Base-by-base conservation (phyloP, 345 rosid species). In the Eucalyptus erythrocorys region DNA sequence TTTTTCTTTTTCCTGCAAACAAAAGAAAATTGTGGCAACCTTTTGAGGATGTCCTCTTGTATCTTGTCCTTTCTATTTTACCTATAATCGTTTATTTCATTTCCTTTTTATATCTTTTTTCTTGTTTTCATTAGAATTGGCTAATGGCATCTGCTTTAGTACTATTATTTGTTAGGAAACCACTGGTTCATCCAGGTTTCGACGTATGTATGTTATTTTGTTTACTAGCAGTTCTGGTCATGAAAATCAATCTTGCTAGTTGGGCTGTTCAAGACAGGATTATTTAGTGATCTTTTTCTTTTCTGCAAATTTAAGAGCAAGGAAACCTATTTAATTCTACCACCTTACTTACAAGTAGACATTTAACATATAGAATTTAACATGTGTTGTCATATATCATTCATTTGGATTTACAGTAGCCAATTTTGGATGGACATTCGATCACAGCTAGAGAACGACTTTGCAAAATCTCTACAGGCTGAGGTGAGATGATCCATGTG, bases 391-490 rank as follows among this genome's bases (percentile, higher is more conserved):
- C 40, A 15, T 40, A 40, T 40, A 22, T 40, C 43, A 49, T 24
- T 88, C 61, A 7, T 82, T 90, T 42, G 12, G 84, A 89, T 92
- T 66, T 93, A 92, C 95, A 97, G 99, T 94, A 94, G 99, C 89
- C 99, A 96, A 34, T 98, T 98, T 91, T 93, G 94, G 88, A 88
- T 90, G 81, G 99, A 95, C 86, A 94, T 98, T 90, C 93, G 91
- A 61, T 90, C 92, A 14, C 96, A 93, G 90, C 91, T 98, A 88
- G 98, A 96, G 95, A 93, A 97, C 91, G 99, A 97, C 90, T 98
- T 97, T 87, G 89, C 92, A 93, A 93, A 92, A 87, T 93, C 98
- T 90, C 97, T 98, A 88, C 95, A 95, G 55, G 90, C 95, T 88
- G 99, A 95, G 95, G 98, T 94, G 85, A 50, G 84, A 88, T 86